These are phyloP conservation scores for Entomortierella lignicola DNA, from an alignment of 192 early-diverging fungal genomes.

Conservation along the genomic window DNA sequence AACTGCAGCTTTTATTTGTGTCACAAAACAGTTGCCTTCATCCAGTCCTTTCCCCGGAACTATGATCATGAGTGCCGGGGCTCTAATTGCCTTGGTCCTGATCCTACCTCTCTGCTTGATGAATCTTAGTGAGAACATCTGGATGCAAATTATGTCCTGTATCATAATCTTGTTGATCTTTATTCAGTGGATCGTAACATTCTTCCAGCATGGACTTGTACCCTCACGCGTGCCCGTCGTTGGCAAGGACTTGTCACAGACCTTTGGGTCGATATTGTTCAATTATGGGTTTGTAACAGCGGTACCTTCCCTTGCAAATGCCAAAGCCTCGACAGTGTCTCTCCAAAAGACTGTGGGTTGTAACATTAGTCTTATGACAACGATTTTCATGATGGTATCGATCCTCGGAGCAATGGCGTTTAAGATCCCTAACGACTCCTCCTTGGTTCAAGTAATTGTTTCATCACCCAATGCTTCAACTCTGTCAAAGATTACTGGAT, in stretches of 20 bases:
- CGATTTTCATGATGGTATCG: conserved; percentile 65
- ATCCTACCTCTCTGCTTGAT: conserved; percentile 69
- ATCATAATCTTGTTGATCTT: conserved; percentile 62
- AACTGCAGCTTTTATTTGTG: conserved; percentile 65
- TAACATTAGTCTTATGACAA: conserved; percentile 61
- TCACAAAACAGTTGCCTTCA: conserved; percentile 16
- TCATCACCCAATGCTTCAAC: conserved; percentile 58
- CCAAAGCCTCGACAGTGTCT: conserved; percentile 67
- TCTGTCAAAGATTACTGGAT: conserved; percentile 56
- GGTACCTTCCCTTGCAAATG: conserved; percentile 75
- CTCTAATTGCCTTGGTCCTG: conserved; percentile 41
- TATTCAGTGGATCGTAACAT: conserved; percentile 71
- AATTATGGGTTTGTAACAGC: conserved; percentile 79
- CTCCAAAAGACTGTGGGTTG: conserved; percentile 69
- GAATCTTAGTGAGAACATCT: conserved; percentile 77
- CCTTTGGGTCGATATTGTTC: conserved; percentile 76
- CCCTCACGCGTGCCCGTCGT: conserved; percentile 66
- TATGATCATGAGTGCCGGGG: conserved; percentile 26
- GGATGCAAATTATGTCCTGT: conserved; percentile 69
- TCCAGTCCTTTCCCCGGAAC: conserved; percentile 32
- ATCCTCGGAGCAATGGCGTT: conserved; percentile 63
- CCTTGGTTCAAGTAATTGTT: conserved; percentile 58
- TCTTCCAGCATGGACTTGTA: conserved; percentile 62
- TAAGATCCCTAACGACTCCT: conserved; percentile 50
- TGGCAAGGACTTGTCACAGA: conserved; percentile 60